A percentile compares a stretch with the other conserved stretches of the same genome.
These are phyloP conservation scores for Linnemannia elongata DNA, from an alignment of 192 early-diverging fungal species.

Conservation along the genomic window DNA sequence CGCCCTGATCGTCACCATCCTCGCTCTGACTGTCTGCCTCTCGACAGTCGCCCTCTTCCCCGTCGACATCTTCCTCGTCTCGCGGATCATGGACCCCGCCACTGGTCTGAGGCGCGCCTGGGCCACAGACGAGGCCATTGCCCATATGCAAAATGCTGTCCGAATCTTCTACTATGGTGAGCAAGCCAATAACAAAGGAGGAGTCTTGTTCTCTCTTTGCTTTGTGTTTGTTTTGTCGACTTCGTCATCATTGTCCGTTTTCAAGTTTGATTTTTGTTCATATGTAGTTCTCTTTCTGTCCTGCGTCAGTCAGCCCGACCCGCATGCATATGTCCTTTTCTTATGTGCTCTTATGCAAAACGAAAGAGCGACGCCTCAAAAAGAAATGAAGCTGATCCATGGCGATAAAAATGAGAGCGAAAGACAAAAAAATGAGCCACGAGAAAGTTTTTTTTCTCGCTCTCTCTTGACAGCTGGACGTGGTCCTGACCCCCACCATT, in stretches of 20 bases:
- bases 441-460: background rate
- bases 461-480: background rate
- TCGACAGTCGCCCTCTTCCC: slow-evolving; percentile 65
- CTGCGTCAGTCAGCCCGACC: background rate
- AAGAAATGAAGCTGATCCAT: background rate
- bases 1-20: slow-evolving; percentile 65
- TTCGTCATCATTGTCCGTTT: slow-evolving; percentile 3
- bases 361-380: background rate
- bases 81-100: slow-evolving; percentile 60
- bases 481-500: background rate
- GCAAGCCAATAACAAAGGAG: background rate
- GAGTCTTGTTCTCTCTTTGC: background rate
- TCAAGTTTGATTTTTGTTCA: background rate
- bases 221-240: background rate
- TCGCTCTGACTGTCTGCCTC: slow-evolving; percentile 62
- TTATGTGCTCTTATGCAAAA: slow-evolving; percentile 9
- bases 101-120: slow-evolving; percentile 70
- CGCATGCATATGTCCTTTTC: background rate
- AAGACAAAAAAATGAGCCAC: background rate
- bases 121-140: slow-evolving; percentile 66
- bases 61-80: slow-evolving; percentile 72
- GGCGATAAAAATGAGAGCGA: background rate
- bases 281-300: slow-evolving; percentile 4
- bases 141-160: slow-evolving; percentile 55
- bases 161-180: slow-evolving; percentile 66